Conservation (phyloP, 306 rosid species). For the Dalbergia cochinchinensis region DNA sequence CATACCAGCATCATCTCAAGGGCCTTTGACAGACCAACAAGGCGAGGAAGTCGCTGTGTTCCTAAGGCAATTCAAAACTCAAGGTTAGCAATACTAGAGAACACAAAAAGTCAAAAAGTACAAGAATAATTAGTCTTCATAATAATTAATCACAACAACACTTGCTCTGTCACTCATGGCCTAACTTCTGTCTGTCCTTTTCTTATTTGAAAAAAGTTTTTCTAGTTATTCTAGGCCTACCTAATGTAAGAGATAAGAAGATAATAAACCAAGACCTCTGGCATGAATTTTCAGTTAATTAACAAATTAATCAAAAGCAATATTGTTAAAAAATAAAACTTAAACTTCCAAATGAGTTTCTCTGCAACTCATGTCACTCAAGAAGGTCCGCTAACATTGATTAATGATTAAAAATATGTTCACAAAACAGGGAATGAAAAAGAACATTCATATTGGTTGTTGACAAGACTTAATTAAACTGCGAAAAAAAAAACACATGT, state of each 20-base stretch:
- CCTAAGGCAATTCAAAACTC: conserved; percentile 65
- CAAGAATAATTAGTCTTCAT: conserved; percentile 1
- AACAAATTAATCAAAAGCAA: conserved; percentile 12
- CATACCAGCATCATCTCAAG: conserved; percentile 96
- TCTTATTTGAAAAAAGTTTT: not conserved
- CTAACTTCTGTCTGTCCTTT: not conserved
- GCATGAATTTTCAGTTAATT: conserved; percentile 9
- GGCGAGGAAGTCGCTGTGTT: conserved; percentile 98
- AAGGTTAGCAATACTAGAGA: conserved; percentile 36
- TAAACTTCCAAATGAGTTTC: conserved; percentile 26
- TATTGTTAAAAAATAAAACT: not conserved
- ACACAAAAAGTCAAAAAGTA: conserved; percentile 8
- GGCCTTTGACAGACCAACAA: conserved; percentile 91
- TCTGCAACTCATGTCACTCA: conserved; percentile 11
- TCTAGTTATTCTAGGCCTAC: conserved; percentile 24
- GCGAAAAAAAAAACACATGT: not conserved
- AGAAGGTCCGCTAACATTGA: conserved; percentile 1
- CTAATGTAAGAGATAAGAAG: conserved; percentile 11
- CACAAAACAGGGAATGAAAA: conserved; percentile 17
- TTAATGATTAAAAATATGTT: not conserved
- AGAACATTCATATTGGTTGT: too few relatives aligned
- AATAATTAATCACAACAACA: not conserved
- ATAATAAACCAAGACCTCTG: conserved; percentile 23
- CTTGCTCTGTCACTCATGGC: not conserved
- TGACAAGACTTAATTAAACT: too few relatives aligned